Percentiles rank a stretch among this genome's conserved stretches.
Evolutionary conservation across 2,329 filamentous ascomycete genomes (phyloP).

Genomic region (Sporothrix protearum): DNA sequence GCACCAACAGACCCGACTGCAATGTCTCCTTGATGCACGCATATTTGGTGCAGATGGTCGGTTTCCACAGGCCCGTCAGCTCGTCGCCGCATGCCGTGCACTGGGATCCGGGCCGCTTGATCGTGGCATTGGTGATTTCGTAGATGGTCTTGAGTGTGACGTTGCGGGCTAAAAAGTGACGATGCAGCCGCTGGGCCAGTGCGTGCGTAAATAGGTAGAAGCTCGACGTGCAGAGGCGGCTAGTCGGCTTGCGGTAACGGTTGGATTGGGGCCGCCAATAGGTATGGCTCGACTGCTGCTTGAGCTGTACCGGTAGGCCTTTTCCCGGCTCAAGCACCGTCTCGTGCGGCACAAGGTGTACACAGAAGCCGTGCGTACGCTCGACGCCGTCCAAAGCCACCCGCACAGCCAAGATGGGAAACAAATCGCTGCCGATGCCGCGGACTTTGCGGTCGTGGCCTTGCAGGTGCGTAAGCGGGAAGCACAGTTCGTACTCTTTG

Average conservation of each 20-base stretch:
- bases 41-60: conserved; percentile 27
- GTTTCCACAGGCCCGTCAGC: conserved; percentile 25
- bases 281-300: conserved; percentile 1
- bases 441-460: conserved; percentile 25
- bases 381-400: conserved; percentile 21
- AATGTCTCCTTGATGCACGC: conserved; percentile 24
- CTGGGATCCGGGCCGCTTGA: conserved; percentile 25
- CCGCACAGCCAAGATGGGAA: conserved; percentile 29
- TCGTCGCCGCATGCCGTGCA: conserved; percentile 27
- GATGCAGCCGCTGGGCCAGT: conserved; percentile 26
- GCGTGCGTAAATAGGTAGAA: conserved; percentile 29
- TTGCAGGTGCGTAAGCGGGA: conserved; percentile 28
- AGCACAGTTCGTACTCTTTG: conserved; percentile 30
- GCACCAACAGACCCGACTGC: conserved; percentile 26
- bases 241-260: not conserved
- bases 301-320: conserved; percentile 16
- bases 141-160: conserved; percentile 23
- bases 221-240: conserved; percentile 26
- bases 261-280: conserved; percentile 14
- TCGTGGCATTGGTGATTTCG: conserved; percentile 21
- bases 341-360: conserved; percentile 29
- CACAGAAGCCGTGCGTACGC: conserved; percentile 27
- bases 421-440: conserved; percentile 27
- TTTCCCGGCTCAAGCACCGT: conserved; percentile 12
- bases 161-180: conserved; percentile 17